Evolutionary conservation across 2,329 filamentous ascomycete genomes (phyloP).

Genomic region (Apiospora rasikravindrae): DNA sequence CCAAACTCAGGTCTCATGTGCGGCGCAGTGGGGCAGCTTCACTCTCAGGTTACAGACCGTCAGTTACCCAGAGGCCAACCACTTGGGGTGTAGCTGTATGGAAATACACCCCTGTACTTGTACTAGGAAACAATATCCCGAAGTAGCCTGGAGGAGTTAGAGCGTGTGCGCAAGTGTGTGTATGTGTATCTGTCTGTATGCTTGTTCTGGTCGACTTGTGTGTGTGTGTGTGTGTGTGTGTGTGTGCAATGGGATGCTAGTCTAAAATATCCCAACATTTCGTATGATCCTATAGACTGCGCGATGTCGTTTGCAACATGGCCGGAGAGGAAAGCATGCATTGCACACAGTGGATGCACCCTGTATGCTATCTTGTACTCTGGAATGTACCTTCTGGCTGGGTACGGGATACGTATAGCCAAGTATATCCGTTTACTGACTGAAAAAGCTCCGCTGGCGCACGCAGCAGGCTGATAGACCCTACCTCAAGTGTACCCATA

Average conservation of each 20-base stretch:
- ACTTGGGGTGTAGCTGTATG: constrained; percentile 14
- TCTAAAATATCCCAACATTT: constrained; percentile 16
- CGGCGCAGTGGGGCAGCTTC: constrained; percentile 16
- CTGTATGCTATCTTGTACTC: constrained; percentile 5
- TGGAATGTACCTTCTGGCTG: neutral
- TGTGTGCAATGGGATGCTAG: neutral
- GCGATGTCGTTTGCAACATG: constrained; percentile 11
- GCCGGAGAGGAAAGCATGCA: constrained; percentile 6
- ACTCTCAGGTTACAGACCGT: constrained; percentile 16
- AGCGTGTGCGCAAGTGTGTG: constrained; percentile 13
- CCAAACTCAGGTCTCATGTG: constrained; percentile 4
- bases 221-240: neutral
- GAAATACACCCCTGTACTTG: neutral
- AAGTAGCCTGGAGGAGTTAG: neutral
- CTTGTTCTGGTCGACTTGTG: constrained; percentile 20
- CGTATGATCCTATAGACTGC: constrained; percentile 1
- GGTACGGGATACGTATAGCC: constrained; percentile 3
- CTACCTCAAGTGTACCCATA: constrained; percentile 18
- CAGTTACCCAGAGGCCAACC: constrained; percentile 12
- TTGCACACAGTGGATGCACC: neutral
- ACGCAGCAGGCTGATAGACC: neutral
- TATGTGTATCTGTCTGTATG: constrained; percentile 19
- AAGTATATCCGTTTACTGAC: neutral
- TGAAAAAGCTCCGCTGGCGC: constrained; percentile 1
- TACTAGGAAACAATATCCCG: constrained; percentile 8